Percentiles rank a stretch among this genome's conserved stretches.
Evolutionary conservation across 805 yeast species (phyloP).

Genomic region (Scheffersomyces lignosus): DNA sequence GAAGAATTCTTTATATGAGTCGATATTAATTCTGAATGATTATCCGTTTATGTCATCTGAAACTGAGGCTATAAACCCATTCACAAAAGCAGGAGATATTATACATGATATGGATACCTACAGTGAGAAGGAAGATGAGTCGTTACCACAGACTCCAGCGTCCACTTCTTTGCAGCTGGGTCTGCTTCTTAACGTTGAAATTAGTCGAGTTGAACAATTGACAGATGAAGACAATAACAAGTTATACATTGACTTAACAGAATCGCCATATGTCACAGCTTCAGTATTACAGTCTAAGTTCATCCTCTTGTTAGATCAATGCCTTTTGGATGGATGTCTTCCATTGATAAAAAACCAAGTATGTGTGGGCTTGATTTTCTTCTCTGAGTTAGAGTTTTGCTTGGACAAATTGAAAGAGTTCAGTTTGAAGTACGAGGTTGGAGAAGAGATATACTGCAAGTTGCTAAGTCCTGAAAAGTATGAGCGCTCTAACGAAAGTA

Average conservation of each 20-base stretch:
- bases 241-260: constrained; percentile 36
- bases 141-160: too few species aligned
- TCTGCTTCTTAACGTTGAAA: background rate
- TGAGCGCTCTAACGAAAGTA: background rate
- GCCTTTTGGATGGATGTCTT: constrained; percentile 53
- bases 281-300: constrained; percentile 34
- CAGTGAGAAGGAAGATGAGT: background rate
- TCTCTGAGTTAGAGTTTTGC: constrained; percentile 52
- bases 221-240: constrained; percentile 8
- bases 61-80: constrained; percentile 34
- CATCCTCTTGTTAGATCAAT: constrained; percentile 35
- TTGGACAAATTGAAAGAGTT: constrained; percentile 44
- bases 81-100: constrained; percentile 32
- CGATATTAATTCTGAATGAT: constrained; percentile 45
- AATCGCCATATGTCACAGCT: constrained; percentile 33
- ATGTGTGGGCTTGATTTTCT: constrained; percentile 48
- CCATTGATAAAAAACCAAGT: constrained; percentile 40
- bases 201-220: constrained; percentile 1
- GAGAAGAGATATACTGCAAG: constrained; percentile 31
- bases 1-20: constrained; percentile 51
- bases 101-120: constrained; percentile 24
- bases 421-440: constrained; percentile 19
- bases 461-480: constrained; percentile 6
- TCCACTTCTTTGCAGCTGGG: too few species aligned
- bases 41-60: constrained; percentile 54